Conservation (phyloP, 2,329 filamentous ascomycete genomes). For the Endoconidiophora polonica region DNA sequence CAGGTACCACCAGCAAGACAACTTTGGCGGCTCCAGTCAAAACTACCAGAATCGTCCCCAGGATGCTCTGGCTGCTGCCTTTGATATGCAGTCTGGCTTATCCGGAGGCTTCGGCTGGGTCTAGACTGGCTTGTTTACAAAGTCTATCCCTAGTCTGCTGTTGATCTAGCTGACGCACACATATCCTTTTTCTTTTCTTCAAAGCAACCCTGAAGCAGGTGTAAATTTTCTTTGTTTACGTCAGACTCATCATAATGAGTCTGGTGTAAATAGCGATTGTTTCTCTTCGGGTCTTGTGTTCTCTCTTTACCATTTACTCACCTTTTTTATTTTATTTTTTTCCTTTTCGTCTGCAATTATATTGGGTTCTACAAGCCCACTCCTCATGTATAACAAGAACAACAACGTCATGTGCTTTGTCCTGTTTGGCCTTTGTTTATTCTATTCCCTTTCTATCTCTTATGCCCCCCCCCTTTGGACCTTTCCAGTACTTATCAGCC, state of each 20-base stretch:
- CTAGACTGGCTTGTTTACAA: no score
- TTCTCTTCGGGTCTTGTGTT: not conserved
- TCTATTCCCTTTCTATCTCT: not conserved
- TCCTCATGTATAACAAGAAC: not conserved
- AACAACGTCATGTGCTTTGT: not conserved
- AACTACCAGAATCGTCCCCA: not conserved
- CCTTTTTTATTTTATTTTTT: constrained; percentile 1
- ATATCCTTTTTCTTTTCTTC: not conserved
- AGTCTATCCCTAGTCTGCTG: no score
- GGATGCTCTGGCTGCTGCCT: not conserved
- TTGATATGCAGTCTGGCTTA: constrained; percentile 3
- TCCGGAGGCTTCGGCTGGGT: not conserved
- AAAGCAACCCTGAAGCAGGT: no score
- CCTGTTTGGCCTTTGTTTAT: no score
- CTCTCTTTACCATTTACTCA: not conserved
- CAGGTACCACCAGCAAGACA: not conserved
- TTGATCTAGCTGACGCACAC: not conserved
- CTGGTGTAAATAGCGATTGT: no score
- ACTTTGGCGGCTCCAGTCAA: not conserved
- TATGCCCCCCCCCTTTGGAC: no score
- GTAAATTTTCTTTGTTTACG: no score
- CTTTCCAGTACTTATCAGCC: no score
- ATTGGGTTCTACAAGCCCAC: not conserved
- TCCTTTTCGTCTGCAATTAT: not conserved
- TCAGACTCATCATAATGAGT: no score